Evolutionary conservation across 768 basidiomycete species (phyloP).

Genomic region (Rhizopogon vesiculosus): DNA sequence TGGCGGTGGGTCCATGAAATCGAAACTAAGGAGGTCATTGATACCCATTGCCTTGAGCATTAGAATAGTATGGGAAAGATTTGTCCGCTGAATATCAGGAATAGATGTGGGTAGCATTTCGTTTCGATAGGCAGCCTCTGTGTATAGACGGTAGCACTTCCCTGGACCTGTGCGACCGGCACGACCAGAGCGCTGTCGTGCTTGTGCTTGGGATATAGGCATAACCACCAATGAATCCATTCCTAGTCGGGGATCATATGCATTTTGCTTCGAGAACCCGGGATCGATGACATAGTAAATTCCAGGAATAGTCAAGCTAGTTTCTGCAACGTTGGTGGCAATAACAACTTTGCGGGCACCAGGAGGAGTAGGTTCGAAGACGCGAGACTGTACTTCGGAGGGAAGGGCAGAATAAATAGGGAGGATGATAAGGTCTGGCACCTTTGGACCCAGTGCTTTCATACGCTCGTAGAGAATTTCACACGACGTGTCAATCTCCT

Average conservation of each 20-base stretch:
- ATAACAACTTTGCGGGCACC: conserved; percentile 99
- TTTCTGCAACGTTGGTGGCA: conserved; percentile 99
- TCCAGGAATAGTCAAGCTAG: conserved; percentile 95
- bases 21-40: conserved; percentile 95
- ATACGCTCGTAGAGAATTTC: conserved; percentile 98
- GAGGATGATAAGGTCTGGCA: conserved; percentile 93
- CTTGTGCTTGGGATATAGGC: conserved; percentile 98
- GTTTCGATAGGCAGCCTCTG: conserved; percentile 96
- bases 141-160: conserved; percentile 97
- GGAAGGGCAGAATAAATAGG: conserved; percentile 98
- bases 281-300: conserved; percentile 99
- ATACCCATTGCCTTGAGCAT: conserved; percentile 99
- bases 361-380: conserved; percentile 97
- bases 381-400: conserved; percentile 95
- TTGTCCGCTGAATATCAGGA: conserved; percentile 96
- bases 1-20: conserved; percentile 99
- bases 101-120: conserved; percentile 98
- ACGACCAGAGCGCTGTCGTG: conserved; percentile 91
- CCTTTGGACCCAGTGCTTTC: conserved; percentile 98
- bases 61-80: conserved; percentile 87
- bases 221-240: conserved; percentile 99
- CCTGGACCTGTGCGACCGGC: conserved; percentile 98
- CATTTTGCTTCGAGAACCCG: conserved; percentile 98
- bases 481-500: conserved; percentile 97
- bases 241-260: conserved; percentile 93